phyloP scores from a whole-genome alignment of 2,329 filamentous ascomycete genomes.

The Nothophaeocryptopus gaeumannii region DNA sequence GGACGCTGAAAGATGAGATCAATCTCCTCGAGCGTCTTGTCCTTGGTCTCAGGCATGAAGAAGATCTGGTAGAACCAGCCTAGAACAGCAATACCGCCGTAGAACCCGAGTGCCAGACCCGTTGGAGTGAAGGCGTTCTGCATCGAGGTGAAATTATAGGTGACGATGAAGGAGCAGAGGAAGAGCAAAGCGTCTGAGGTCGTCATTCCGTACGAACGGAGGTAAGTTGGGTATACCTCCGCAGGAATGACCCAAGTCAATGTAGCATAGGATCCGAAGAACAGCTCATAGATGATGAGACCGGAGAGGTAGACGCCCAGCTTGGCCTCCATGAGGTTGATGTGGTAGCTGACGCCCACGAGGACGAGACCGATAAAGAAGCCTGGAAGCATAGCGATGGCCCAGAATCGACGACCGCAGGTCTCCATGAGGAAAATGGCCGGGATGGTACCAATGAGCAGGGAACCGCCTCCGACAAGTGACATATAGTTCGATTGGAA shows the following conservation, averaged over 20 bases:
- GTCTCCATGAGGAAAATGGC: constrained; percentile 64
- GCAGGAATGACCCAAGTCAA: constrained; percentile 47
- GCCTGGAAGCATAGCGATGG: constrained; percentile 66
- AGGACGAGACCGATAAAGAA: constrained; percentile 69
- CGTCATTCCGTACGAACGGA: constrained; percentile 71
- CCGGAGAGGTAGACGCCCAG: constrained; percentile 63
- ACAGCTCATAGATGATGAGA: constrained; percentile 65
- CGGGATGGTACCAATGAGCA: constrained; percentile 54
- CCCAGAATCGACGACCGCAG: constrained; percentile 72
- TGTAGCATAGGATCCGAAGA: constrained; percentile 54
- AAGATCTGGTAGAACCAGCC: constrained; percentile 71
- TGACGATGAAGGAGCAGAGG: constrained; percentile 69
- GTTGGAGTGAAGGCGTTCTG: constrained; percentile 64
- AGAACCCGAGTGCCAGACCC: constrained; percentile 67
- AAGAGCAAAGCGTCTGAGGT: constrained; percentile 66
- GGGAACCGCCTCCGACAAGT: constrained; percentile 65
- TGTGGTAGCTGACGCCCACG: constrained; percentile 63
- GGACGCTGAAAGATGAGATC: constrained; percentile 64
- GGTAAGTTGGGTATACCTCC: constrained; percentile 70
- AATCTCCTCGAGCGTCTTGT: constrained; percentile 67
- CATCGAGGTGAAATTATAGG: constrained; percentile 73
- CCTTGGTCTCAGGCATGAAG: constrained; percentile 67
- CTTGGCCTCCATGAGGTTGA: constrained; percentile 38
- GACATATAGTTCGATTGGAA: constrained; percentile 70
- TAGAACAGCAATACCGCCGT: constrained; percentile 68